Evolutionary conservation across 2,329 filamentous ascomycete genomes (phyloP).

Genomic region (Pseudocercospora pini-densiflorae): DNA sequence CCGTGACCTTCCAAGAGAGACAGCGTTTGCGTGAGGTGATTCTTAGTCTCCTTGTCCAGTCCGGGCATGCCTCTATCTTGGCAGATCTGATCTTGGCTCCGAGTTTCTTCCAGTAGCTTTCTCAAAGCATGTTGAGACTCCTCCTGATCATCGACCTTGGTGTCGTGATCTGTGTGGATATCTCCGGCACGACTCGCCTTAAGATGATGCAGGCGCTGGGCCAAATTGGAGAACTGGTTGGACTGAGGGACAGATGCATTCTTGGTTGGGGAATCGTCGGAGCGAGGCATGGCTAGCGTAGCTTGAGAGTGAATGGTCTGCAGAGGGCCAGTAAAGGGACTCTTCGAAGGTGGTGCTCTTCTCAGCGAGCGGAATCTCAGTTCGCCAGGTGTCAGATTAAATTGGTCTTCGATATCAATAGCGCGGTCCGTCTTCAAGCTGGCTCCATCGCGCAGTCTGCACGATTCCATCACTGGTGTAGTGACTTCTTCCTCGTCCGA

Average conservation of each 20-base stretch:
- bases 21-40: slow-evolving; percentile 17
- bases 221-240: background rate
- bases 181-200: background rate
- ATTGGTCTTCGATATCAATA: background rate
- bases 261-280: background rate
- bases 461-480: slow-evolving; percentile 27
- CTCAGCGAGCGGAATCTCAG: slow-evolving; percentile 3
- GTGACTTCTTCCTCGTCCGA: slow-evolving; percentile 33
- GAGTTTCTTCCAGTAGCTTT: background rate
- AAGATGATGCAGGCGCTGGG: background rate
- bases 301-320: slow-evolving; percentile 35
- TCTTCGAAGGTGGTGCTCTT: slow-evolving; percentile 30
- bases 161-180: background rate
- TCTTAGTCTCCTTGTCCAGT: slow-evolving; percentile 12
- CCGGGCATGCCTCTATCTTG: background rate
- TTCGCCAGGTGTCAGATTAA: slow-evolving; percentile 7
- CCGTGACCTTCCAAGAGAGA: slow-evolving; percentile 13
- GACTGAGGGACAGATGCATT: background rate
- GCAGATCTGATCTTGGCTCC: background rate
- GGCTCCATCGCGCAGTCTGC: slow-evolving; percentile 3
- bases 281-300: slow-evolving; percentile 17
- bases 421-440: background rate
- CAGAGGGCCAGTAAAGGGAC: slow-evolving; percentile 32
- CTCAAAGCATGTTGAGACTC: background rate
- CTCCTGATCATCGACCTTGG: background rate